Percentiles rank a stretch among this genome's conserved stretches.
Conservation (phyloP, 2,329 filamentous ascomycete species). For the Microdochium paspali region DNA sequence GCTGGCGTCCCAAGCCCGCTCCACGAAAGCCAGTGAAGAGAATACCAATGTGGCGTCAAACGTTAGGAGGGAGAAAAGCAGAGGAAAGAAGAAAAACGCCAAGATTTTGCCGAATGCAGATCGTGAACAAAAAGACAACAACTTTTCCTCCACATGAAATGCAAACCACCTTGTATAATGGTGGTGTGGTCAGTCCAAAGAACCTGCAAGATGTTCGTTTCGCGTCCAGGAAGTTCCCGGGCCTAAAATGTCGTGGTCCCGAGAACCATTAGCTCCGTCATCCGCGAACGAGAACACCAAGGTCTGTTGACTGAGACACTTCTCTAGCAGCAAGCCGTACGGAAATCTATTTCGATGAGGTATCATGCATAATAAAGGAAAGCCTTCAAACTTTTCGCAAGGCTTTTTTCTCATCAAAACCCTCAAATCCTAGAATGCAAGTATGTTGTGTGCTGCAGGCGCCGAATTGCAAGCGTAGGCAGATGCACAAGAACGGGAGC, state of each 20-base stretch:
- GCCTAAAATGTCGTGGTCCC: background rate
- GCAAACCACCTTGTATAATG: background rate
- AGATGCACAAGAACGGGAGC: slow-evolving; percentile 25
- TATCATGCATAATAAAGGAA: slow-evolving; percentile 30
- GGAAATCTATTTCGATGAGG: slow-evolving; percentile 24
- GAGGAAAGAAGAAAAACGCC: background rate
- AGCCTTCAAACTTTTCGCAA: slow-evolving; percentile 31
- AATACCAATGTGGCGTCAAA: background rate
- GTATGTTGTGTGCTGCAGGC: slow-evolving; percentile 19
- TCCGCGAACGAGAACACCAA: background rate
- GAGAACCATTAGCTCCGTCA: background rate
- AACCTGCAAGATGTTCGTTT: background rate
- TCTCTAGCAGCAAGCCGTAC: slow-evolving; percentile 16
- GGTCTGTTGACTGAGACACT: slow-evolving; percentile 5
- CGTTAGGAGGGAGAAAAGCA: background rate
- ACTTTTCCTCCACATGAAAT: slow-evolving; percentile 1
- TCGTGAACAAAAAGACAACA: slow-evolving; percentile 1
- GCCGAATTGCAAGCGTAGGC: slow-evolving; percentile 29
- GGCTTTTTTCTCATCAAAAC: slow-evolving; percentile 27
- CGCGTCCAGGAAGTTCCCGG: background rate
- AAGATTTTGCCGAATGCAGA: background rate
- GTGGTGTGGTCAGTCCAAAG: background rate
- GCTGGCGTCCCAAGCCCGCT: too few relatives aligned
- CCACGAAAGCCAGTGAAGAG: background rate
- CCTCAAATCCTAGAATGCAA: slow-evolving; percentile 29